Conservation (phyloP, 1,284 basidiomycete species). For the Malassezia pachydermatis region DNA sequence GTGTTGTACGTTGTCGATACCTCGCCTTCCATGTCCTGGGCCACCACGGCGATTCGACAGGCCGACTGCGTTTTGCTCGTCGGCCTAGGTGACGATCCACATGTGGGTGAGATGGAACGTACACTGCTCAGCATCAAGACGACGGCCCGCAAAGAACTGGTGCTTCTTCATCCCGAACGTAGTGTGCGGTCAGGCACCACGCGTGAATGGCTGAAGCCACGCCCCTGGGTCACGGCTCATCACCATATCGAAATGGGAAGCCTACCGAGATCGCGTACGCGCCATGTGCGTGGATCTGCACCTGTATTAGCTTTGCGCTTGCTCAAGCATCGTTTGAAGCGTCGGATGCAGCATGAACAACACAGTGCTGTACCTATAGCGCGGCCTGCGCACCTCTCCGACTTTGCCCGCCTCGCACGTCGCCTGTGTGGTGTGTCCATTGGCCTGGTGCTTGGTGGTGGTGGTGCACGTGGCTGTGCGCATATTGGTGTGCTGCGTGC, state of each 20-base stretch:
- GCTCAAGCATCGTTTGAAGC: conserved; percentile 80
- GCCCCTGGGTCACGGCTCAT: conserved; percentile 88
- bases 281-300: conserved; percentile 59
- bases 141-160: conserved; percentile 89
- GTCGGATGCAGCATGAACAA: conserved; percentile 61
- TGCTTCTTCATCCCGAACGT: conserved; percentile 83
- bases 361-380: conserved; percentile 50
- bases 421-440: conserved; percentile 85
- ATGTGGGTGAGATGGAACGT: conserved; percentile 81
- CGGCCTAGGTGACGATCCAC: conserved; percentile 68
- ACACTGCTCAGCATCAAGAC: conserved; percentile 80
- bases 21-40: conserved; percentile 43
- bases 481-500: conserved; percentile 85
- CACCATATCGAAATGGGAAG: conserved; percentile 76
- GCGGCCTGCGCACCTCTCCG: conserved; percentile 65
- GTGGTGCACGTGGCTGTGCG: conserved; percentile 85
- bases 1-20: conserved; percentile 47
- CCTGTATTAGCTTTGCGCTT: conserved; percentile 67
- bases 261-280: conserved; percentile 17
- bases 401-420: conserved; percentile 84
- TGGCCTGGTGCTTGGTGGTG: conserved; percentile 87
- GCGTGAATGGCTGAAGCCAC: conserved; percentile 88
- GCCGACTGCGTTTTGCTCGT: conserved; percentile 93
- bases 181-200: conserved; percentile 83
- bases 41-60: conserved; percentile 51